Evolutionary conservation across 371 early-diverging fungal species (phyloP), one percentile per base, ranked within the genome.

Genomic region (Umbelopsis sp.): DNA sequence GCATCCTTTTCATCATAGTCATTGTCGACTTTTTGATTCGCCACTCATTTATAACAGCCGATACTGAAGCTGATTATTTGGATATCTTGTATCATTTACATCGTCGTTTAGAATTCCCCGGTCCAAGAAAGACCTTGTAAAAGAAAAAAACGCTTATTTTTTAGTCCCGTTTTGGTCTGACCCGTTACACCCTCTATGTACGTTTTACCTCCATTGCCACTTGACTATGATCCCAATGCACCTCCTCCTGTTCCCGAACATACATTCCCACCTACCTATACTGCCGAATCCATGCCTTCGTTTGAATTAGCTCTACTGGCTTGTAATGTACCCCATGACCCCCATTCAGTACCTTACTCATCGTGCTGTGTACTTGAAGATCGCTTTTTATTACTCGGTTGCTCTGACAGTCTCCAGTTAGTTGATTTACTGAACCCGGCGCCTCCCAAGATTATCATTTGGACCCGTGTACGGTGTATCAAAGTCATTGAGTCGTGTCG

Each of bases 1-100:
- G 50, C 32, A 65, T 20, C 16, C 63, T 29, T 37, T 25, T 50
- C 14, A 11, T 46, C 24, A n/a, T 69, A 75, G 92, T 91, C 37
- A 76, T 87, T 8, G 76, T 98, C 11, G 96, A 97, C 69, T 98
- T 96, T 69, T 76, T 97, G 82, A 86, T 96, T 53, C 84, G 93
- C 2, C 92, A 89, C 50, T 92, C 91, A 0, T 76, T 84, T 45
- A 70, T 97, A 24, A 91, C 87, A 5, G 85, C 94, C 0, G 90
- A 91, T 48, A 92, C 91, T 51, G 97, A 96, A 63, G 91, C 94
- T 1, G 89, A 93, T 64, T 96, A 92, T 73, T 70, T 91, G 41
- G 86, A 88, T n/a, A 87, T 94, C 25, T 63, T 82, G 12, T 83
- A 85, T 11, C 84, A 88, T 20, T 77, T 93, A 14, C 92, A 91